Conservation (phyloP, 768 basidiomycete species). For the Mycena galericulata region DNA sequence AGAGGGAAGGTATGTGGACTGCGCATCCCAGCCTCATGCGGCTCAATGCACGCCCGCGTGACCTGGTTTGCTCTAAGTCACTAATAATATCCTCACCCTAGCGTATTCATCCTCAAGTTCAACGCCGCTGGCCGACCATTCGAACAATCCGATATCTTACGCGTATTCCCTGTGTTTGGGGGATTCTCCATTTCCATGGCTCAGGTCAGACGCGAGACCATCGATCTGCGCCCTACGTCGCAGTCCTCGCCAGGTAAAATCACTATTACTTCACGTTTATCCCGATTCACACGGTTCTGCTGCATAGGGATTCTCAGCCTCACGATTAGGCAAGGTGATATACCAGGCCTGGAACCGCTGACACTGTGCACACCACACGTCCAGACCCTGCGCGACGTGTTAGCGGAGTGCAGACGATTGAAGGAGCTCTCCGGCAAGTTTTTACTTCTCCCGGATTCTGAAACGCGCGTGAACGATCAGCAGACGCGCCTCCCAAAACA, state of each 20-base stretch:
- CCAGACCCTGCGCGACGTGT: constrained; percentile 57
- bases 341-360: constrained; percentile 47
- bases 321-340: constrained; percentile 61
- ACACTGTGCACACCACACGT: constrained; percentile 62
- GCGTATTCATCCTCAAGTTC: constrained; percentile 63
- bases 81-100: constrained; percentile 35
- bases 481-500: constrained; percentile 30
- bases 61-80: constrained; percentile 2
- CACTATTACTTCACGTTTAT: not conserved
- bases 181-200: constrained; percentile 67
- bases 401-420: constrained; percentile 69
- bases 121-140: constrained; percentile 38
- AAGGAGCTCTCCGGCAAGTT: constrained; percentile 62
- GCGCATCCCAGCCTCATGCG: not conserved
- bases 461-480: constrained; percentile 6
- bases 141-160: constrained; percentile 56
- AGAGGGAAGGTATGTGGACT: constrained; percentile 63
- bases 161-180: constrained; percentile 68
- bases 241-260: constrained; percentile 38
- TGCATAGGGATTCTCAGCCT: constrained; percentile 60
- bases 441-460: not conserved
- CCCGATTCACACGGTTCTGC: constrained; percentile 4
- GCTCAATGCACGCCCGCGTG: constrained; percentile 7
- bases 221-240: constrained; percentile 46
- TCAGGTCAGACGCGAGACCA: constrained; percentile 58